Conservation (phyloP, 306 rosid species). For the Rubus parviflorus region DNA sequence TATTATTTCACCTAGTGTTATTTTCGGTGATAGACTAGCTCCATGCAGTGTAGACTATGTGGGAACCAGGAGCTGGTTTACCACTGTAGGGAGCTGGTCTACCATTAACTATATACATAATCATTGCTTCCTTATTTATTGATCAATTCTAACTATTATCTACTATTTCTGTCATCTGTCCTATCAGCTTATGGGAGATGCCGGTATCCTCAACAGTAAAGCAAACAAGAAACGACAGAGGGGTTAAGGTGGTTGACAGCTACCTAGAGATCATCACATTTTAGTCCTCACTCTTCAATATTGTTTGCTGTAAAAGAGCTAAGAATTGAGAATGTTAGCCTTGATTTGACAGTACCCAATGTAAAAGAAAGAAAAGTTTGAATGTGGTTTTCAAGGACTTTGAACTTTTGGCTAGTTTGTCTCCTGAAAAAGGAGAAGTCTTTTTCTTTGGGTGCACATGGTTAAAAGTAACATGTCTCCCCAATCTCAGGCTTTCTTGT, state of each 20-base stretch:
- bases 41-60: neutral
- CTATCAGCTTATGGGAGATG: constrained; percentile 45
- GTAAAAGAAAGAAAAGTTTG: constrained; percentile 6
- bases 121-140: neutral
- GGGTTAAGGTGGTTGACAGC: constrained; percentile 32
- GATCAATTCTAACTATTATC: neutral
- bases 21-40: neutral
- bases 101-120: neutral
- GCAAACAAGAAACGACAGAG: neutral
- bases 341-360: constrained; percentile 5
- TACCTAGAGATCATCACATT: neutral
- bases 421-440: constrained; percentile 3
- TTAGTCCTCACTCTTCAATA: too few species aligned
- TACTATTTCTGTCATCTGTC: neutral
- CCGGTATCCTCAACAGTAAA: constrained; percentile 48
- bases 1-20: too few species aligned
- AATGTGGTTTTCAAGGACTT: constrained; percentile 7
- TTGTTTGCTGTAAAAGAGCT: neutral
- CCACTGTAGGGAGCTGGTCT: too few species aligned
- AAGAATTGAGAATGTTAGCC: neutral
- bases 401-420: constrained; percentile 14
- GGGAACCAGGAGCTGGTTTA: neutral
- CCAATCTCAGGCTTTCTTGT: constrained; percentile 32
- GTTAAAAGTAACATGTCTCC: constrained; percentile 2
- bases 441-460: constrained; percentile 22